A percentile compares a stretch with the other conserved stretches of the same genome.
phyloP scores from a whole-genome alignment of 2,329 filamentous ascomycete species.

The Tolypocladium guangdongense region DNA sequence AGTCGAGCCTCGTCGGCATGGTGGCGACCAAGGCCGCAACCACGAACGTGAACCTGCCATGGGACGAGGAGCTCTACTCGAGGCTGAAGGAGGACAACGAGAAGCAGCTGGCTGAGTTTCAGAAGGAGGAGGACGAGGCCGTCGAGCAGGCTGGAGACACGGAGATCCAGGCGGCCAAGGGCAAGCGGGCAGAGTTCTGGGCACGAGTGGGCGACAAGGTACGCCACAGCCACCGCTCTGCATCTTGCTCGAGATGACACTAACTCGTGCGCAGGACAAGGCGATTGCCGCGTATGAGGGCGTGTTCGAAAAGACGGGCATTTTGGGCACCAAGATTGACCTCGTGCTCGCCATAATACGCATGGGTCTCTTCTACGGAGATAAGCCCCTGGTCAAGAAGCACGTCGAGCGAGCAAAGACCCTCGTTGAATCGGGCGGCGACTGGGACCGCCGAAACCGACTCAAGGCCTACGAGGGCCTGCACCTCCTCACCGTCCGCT shows the following conservation, averaged over 20 bases:
- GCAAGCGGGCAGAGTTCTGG: conserved; percentile 94
- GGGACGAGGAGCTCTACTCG: conserved; percentile 85
- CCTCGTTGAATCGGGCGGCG: conserved; percentile 87
- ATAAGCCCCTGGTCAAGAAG: conserved; percentile 87
- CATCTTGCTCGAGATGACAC: not conserved
- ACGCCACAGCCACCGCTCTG: conserved; percentile 5
- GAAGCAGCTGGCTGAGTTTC: conserved; percentile 61
- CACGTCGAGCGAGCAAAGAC: conserved; percentile 81
- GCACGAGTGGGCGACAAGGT: conserved; percentile 95
- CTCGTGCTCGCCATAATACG: conserved; percentile 93
- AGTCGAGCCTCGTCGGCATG: conserved; percentile 62
- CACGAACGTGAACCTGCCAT: conserved; percentile 60
- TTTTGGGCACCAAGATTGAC: conserved; percentile 94
- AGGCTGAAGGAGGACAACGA: conserved; percentile 68
- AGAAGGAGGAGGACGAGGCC: conserved; percentile 88
- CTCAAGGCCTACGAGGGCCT: conserved; percentile 98
- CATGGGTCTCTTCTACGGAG: conserved; percentile 90
- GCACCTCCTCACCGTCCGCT: conserved; percentile 83
- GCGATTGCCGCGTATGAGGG: conserved; percentile 86
- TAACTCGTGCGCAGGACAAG: conserved; percentile 58
- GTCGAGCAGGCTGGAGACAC: conserved; percentile 94
- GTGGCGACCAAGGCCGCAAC: conserved; percentile 60
- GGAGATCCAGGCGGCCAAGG: conserved; percentile 82
- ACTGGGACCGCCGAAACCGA: conserved; percentile 97
- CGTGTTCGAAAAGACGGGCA: conserved; percentile 93